Conservation (phyloP, 1,139 yeast species). For the Lodderomyces pseudojiufengensis region DNA sequence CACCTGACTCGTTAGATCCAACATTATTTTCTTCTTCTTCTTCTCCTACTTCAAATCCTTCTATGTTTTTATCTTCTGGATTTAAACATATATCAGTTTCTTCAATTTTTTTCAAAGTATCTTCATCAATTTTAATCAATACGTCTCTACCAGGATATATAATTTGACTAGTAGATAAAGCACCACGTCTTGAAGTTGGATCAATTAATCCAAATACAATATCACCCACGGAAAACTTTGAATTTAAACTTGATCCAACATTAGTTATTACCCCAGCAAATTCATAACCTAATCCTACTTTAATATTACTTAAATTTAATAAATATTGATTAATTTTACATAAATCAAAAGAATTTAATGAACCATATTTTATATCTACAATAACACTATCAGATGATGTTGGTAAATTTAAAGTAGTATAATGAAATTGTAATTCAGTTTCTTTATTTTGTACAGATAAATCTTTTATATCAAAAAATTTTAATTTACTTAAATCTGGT, state of each 20-base stretch:
- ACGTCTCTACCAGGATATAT: conserved; percentile 33
- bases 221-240: conserved; percentile 30
- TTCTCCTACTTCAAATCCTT: conserved; percentile 17
- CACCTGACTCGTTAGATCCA: not conserved
- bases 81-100: conserved; percentile 18
- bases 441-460: conserved; percentile 41
- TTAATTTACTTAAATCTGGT: conserved; percentile 27
- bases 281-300: conserved; percentile 44
- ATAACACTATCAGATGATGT: conserved; percentile 30
- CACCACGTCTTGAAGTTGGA: conserved; percentile 34
- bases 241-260: conserved; percentile 27
- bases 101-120: conserved; percentile 19
- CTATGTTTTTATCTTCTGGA: conserved; percentile 9
- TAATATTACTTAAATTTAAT: conserved; percentile 35
- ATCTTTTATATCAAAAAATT: conserved; percentile 36
- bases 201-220: conserved; percentile 36
- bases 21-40: conserved; percentile 8
- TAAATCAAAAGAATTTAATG: conserved; percentile 39
- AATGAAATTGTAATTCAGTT: conserved; percentile 42
- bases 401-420: conserved; percentile 36
- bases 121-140: conserved; percentile 28
- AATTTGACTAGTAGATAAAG: conserved; percentile 34
- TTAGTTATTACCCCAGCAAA: conserved; percentile 35
- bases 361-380: conserved; percentile 37
- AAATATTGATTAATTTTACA: conserved; percentile 36